These are phyloP conservation scores for Xylariaceae sp. DNA, from an alignment of 2,329 filamentous ascomycete genomes.

Conservation along the genomic window DNA sequence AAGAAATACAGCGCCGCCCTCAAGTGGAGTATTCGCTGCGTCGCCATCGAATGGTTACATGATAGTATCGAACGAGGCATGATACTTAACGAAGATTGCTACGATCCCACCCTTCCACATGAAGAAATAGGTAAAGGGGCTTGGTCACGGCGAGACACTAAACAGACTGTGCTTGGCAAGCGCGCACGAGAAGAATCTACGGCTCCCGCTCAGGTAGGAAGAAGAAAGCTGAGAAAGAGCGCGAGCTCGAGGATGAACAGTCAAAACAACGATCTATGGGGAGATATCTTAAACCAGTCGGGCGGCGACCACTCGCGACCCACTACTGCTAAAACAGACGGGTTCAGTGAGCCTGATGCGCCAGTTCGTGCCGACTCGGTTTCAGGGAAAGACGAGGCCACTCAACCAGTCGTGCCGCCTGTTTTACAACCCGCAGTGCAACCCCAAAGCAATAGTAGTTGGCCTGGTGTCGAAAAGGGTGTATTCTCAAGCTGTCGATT, in stretches of 20 bases:
- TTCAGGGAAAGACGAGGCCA: conserved; percentile 4
- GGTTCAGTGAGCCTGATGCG: conserved; percentile 15
- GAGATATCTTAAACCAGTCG: conserved; percentile 61
- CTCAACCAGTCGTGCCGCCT: neutral
- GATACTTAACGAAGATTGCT: conserved; percentile 82
- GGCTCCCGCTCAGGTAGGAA: conserved; percentile 49
- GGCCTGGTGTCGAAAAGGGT: conserved; percentile 31
- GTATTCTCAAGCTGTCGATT: conserved; percentile 55
- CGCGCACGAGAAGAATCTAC: conserved; percentile 48
- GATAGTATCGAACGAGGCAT: conserved; percentile 82
- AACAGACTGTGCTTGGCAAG: conserved; percentile 51
- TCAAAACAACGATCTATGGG: conserved; percentile 84
- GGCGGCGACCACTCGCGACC: conserved; percentile 28
- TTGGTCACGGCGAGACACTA: conserved; percentile 55
- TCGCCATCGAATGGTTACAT: conserved; percentile 78
- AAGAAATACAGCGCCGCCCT: conserved; percentile 89
- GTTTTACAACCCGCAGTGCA: neutral
- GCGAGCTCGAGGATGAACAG: conserved; percentile 77
- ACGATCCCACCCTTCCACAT: conserved; percentile 65
- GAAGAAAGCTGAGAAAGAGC: conserved; percentile 78
- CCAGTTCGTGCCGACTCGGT: conserved; percentile 1
- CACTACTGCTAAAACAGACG: conserved; percentile 7
- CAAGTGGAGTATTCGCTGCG: conserved; percentile 72
- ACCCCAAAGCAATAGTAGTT: conserved; percentile 7
- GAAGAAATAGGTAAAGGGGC: conserved; percentile 73